A percentile compares a stretch with the other conserved stretches of the same genome.
phyloP scores from a whole-genome alignment of 2,329 filamentous ascomycete species.

The Aureobasidium zeae region DNA sequence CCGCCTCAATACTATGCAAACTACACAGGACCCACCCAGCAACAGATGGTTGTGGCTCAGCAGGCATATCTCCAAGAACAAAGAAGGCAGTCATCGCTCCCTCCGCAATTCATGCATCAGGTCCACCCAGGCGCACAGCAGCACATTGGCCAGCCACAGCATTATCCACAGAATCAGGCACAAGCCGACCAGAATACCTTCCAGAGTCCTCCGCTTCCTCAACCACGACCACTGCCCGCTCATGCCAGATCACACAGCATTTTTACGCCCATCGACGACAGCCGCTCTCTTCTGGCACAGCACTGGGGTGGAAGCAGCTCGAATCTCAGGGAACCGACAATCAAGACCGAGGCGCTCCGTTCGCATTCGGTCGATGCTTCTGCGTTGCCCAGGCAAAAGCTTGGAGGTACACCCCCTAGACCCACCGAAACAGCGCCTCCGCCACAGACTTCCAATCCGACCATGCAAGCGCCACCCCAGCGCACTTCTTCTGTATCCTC shows the following conservation, averaged over 20 bases:
- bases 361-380: conserved; percentile 58
- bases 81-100: conserved; percentile 57
- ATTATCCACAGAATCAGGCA: conserved; percentile 37
- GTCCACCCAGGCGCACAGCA: conserved; percentile 12
- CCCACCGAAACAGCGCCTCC: neutral
- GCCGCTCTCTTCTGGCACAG: conserved; percentile 75
- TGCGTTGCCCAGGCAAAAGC: conserved; percentile 41
- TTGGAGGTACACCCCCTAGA: conserved; percentile 38
- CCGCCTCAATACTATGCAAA: conserved; percentile 21
- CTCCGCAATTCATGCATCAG: conserved; percentile 48
- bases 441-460: neutral
- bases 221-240: conserved; percentile 55
- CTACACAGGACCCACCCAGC: conserved; percentile 31
- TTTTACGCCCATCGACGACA: conserved; percentile 94
- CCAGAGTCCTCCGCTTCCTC: conserved; percentile 44
- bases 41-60: conserved; percentile 38
- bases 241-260: conserved; percentile 73
- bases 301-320: conserved; percentile 55
- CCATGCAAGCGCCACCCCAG: conserved; percentile 32
- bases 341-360: conserved; percentile 41
- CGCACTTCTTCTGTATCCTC: conserved; percentile 51
- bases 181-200: conserved; percentile 46
- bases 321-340: conserved; percentile 38
- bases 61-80: conserved; percentile 70
- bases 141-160: conserved; percentile 58